Conservation (phyloP, 2,329 filamentous ascomycete species). For the Corynespora cassiicola region DNA sequence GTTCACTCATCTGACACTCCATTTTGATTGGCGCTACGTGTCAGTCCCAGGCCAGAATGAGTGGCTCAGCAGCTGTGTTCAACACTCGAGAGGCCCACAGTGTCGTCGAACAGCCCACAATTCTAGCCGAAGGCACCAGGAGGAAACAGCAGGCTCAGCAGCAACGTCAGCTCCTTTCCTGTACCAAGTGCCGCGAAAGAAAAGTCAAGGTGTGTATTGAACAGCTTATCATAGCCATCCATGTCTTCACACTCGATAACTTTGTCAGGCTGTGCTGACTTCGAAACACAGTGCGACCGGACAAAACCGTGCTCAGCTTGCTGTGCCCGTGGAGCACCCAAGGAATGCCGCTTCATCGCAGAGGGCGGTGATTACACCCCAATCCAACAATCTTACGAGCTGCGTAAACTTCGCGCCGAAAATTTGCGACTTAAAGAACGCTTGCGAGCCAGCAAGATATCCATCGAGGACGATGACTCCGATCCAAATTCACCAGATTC, state of each 20-base stretch:
- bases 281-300: conserved; percentile 51
- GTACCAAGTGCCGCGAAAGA: conserved; percentile 56
- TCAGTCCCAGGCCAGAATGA: conserved; percentile 20
- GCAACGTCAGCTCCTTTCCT: conserved; percentile 54
- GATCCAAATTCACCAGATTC: conserved; percentile 30
- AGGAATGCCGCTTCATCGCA: conserved; percentile 55
- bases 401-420: conserved; percentile 54
- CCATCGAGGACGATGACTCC: conserved; percentile 47
- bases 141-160: conserved; percentile 49
- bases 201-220: conserved; percentile 54
- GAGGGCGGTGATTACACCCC: conserved; percentile 55
- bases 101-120: conserved; percentile 14
- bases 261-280: conserved; percentile 3
- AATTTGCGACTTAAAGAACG: conserved; percentile 53
- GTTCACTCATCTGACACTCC: conserved; percentile 7
- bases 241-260: not conserved
- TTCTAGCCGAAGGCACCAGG: conserved; percentile 18
- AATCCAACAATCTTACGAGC: conserved; percentile 56
- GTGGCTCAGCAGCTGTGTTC: conserved; percentile 33
- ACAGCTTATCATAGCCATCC: not conserved
- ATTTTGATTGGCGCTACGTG: conserved; percentile 28
- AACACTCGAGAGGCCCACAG: conserved; percentile 18
- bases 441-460: conserved; percentile 39
- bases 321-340: conserved; percentile 55
- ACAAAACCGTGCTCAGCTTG: conserved; percentile 58